Evolutionary conservation across 345 rosid genomes (phyloP), one percentile per base, ranked within the genome.

Genomic region (Lepidium sativum): DNA sequence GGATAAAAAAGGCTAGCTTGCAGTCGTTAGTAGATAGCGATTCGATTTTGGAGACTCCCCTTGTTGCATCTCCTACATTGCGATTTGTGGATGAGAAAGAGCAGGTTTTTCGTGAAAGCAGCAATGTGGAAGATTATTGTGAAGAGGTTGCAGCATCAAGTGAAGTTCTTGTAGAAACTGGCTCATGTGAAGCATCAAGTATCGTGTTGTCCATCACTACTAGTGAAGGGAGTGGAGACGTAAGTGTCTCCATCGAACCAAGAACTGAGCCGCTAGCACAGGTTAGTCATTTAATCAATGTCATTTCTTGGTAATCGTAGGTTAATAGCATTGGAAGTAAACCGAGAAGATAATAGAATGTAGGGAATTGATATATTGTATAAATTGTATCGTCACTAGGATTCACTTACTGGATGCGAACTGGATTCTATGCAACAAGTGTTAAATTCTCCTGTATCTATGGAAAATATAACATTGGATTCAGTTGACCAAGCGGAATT

Each of bases 31-130:
- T 66, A 2, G 72, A 73, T 67, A 67, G 77, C 0, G 33, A 53
- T 21, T 56, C 66, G 23, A 66, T 73, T 1, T 15, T 60, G 72
- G 72, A 60, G 72, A 54, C 23, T 37, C 72, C 77, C 54, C 72
- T 64, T 70, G 82, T 73, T 74, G 80, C 75, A 1, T 61, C 70
- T 61, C 67, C 64, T 29, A 63, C 66, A 13, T 31, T 69, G 40
- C 65, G 44, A 60, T 67, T 69, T 75, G 64, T 69, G 2, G 77
- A 72, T 45, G 68, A 73, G 63, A 73, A 73, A 63, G 82, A 79
- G 54, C 73, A 65, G 70, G 59, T 51, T 72, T 75, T 54, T 69
- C 74, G 69, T 31, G 80, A 76, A 63, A 72, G 25, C 25, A 77
- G 16, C 40, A 52, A 37, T 67, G 73, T 69, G 32, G 69, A 49